phyloP scores from a whole-genome alignment of 2,329 filamentous ascomycete species.

The Botrytis fragariae region DNA sequence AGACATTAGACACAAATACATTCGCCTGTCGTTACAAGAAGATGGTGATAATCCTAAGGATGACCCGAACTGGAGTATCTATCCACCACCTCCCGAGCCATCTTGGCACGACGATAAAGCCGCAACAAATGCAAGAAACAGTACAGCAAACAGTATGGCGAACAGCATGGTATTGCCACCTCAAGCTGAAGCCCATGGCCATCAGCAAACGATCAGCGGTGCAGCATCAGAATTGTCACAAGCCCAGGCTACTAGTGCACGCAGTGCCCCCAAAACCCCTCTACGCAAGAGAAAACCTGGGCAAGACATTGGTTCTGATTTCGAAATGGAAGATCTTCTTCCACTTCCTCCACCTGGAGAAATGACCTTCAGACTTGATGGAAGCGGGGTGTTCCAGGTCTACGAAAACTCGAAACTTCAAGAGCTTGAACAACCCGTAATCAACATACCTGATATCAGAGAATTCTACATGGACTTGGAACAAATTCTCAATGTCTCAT shows the following conservation, averaged over 20 bases:
- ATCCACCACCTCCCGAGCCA: slow-evolving; percentile 87
- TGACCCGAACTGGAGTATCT: slow-evolving; percentile 78
- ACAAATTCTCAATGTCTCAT: slow-evolving; percentile 80
- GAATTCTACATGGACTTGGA: slow-evolving; percentile 97
- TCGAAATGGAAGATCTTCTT: slow-evolving; percentile 73
- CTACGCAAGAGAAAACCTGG: slow-evolving; percentile 76
- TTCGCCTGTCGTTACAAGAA: slow-evolving; percentile 78
- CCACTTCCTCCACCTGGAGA: slow-evolving; percentile 70
- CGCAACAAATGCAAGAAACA: slow-evolving; percentile 40
- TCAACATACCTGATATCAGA: slow-evolving; percentile 84
- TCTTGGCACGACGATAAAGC: slow-evolving; percentile 67
- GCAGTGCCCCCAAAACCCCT: slow-evolving; percentile 45
- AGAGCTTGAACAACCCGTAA: slow-evolving; percentile 64
- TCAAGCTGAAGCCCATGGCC: slow-evolving; percentile 32
- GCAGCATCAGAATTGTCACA: neutral
- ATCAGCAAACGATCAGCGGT: slow-evolving; percentile 19
- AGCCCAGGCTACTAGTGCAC: slow-evolving; percentile 38
- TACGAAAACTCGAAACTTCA: slow-evolving; percentile 67
- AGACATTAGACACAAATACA: slow-evolving; percentile 85
- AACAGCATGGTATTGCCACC: slow-evolving; percentile 37
- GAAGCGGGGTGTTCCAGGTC: slow-evolving; percentile 87
- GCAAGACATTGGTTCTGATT: slow-evolving; percentile 88
- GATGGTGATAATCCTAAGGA: slow-evolving; percentile 86
- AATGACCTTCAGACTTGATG: slow-evolving; percentile 74
- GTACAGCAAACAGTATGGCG: slow-evolving; percentile 47